phyloP scores from a whole-genome alignment of 805 yeast genomes.

The Blastobotrys peoriensis region DNA sequence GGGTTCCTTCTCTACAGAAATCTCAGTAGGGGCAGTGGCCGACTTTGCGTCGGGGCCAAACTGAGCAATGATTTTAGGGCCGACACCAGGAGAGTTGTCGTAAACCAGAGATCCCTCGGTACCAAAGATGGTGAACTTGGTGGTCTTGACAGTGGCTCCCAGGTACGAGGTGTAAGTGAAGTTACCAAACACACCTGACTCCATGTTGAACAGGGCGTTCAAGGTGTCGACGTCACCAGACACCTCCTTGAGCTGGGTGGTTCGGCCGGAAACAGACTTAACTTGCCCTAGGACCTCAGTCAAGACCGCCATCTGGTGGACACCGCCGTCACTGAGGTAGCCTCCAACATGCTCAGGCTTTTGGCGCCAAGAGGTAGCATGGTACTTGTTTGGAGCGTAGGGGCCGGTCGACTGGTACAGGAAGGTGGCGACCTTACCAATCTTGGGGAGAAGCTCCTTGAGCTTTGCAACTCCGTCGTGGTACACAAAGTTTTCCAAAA shows the following conservation, averaged over 20 bases:
- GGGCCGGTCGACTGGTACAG: conserved; percentile 43
- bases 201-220: conserved; percentile 59
- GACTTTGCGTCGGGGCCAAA: conserved; percentile 24
- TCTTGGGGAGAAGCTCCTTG: conserved; percentile 53
- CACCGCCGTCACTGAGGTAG: conserved; percentile 90
- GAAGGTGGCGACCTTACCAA: conserved; percentile 52
- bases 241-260: conserved; percentile 67
- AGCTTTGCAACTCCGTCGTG: conserved; percentile 52
- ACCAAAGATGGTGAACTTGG: conserved; percentile 69
- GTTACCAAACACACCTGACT: conserved; percentile 66
- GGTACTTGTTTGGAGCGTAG: conserved; percentile 43
- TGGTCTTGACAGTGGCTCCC: conserved; percentile 71
- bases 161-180: conserved; percentile 83
- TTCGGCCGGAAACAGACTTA: conserved; percentile 62
- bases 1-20: conserved; percentile 30
- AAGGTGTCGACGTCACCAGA: conserved; percentile 81
- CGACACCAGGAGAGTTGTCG: conserved; percentile 39
- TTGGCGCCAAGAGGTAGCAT: conserved; percentile 76
- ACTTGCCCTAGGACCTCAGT: conserved; percentile 78
- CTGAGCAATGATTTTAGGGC: conserved; percentile 22
- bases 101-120: conserved; percentile 66
- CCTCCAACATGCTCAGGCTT: conserved; percentile 93
- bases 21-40: conserved; percentile 21
- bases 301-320: conserved; percentile 84
- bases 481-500: conserved; percentile 85